Evolutionary conservation across 192 early-diverging fungal species (phyloP).

Genomic region (Haplosporangium gracile): DNA sequence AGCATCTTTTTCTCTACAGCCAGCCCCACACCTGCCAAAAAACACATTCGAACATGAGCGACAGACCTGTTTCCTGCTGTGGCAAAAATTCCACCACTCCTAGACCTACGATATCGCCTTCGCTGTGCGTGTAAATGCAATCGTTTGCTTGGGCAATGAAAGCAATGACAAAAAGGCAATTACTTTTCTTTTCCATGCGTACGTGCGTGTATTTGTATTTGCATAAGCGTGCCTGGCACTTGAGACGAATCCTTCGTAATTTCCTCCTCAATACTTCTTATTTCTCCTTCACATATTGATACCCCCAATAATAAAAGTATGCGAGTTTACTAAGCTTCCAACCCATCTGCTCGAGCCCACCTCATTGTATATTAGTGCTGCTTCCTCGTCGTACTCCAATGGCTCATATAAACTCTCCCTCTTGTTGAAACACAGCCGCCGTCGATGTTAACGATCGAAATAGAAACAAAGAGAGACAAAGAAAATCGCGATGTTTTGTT

Average conservation of each 20-base stretch:
- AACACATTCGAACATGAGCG: too few species aligned
- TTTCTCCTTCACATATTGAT: not conserved
- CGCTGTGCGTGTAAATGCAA: too few species aligned
- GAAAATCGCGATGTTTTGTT: not conserved
- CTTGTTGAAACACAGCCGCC: not conserved
- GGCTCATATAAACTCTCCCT: not conserved
- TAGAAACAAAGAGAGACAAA: not conserved
- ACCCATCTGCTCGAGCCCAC: not conserved
- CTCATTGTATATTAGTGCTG: not conserved
- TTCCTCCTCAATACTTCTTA: not conserved
- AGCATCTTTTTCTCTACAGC: too few species aligned
- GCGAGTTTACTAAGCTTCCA: not conserved
- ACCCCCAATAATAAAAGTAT: not conserved
- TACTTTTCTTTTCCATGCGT: not conserved
- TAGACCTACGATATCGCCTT: too few species aligned
- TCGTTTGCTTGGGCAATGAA: not conserved
- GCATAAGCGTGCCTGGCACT: not conserved
- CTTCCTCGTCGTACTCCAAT: not conserved
- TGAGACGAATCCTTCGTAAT: not conserved
- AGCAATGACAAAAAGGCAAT: not conserved
- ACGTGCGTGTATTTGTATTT: not conserved
- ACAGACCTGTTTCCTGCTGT: too few species aligned
- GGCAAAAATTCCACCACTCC: too few species aligned
- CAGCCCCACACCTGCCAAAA: too few species aligned
- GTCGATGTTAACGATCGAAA: not conserved